phyloP scores from a whole-genome alignment of 176 grass and related monocot species.

The Bolboschoenus planiculmis region DNA sequence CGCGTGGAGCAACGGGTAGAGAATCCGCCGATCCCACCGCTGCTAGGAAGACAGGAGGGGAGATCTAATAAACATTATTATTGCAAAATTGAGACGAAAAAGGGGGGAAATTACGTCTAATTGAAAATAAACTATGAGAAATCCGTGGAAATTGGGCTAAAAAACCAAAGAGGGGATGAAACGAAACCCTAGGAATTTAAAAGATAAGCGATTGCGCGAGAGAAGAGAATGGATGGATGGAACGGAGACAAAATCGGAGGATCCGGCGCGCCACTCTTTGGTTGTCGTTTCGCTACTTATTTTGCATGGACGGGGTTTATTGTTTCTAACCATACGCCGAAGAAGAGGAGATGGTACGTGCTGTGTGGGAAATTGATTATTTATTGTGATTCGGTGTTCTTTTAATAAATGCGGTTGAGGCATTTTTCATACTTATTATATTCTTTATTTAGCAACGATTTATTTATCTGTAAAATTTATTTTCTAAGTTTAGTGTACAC shows the following conservation, averaged over 20 bases:
- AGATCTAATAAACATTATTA: background rate
- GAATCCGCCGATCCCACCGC: slow-evolving; percentile 1
- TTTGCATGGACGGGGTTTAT: background rate
- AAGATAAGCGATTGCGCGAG: background rate
- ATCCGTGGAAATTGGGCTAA: background rate
- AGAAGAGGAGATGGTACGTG: background rate
- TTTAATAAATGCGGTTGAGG: background rate
- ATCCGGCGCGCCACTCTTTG: background rate
- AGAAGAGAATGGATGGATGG: background rate
- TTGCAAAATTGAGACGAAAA: background rate
- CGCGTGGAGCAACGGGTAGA: background rate
- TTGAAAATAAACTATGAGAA: background rate
- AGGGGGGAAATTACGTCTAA: background rate
- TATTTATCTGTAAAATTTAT: background rate
- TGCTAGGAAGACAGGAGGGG: background rate
- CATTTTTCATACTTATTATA: background rate
- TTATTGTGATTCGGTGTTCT: background rate
- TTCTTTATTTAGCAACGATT: background rate
- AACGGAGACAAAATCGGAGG: background rate
- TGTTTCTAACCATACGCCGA: background rate
- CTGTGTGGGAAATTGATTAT: background rate
- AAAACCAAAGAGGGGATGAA: background rate
- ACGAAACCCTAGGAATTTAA: background rate
- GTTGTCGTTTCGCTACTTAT: background rate
- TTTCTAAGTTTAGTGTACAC: background rate